A percentile compares a stretch with the other conserved stretches of the same genome.
Evolutionary conservation across 805 yeast genomes (phyloP).

Genomic region (Jamesozyma lodderae): DNA sequence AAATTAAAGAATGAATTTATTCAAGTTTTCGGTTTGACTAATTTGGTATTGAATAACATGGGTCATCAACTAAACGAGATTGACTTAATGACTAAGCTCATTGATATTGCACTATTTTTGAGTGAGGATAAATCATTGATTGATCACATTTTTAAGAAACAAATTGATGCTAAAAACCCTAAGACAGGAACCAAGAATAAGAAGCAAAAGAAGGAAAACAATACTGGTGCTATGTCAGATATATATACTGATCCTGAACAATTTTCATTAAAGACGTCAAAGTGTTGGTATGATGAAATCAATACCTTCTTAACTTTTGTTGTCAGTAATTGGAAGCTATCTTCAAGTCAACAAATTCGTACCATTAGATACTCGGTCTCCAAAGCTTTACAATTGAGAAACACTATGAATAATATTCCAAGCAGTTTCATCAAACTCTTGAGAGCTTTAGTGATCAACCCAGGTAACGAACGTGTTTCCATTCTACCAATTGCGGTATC

Average conservation of each 20-base stretch:
- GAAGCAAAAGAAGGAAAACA: conserved; percentile 36
- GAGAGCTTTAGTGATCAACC: conserved; percentile 53
- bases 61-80: conserved; percentile 40
- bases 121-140: conserved; percentile 29
- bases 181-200: conserved; percentile 18
- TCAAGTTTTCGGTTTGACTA: conserved; percentile 16
- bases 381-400: conserved; percentile 29
- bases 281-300: conserved; percentile 26
- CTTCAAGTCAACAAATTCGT: conserved; percentile 54
- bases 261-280: conserved; percentile 38
- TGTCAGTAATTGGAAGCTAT: conserved; percentile 41
- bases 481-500: conserved; percentile 61
- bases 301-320: conserved; percentile 40
- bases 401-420: conserved; percentile 24
- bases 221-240: conserved; percentile 52
- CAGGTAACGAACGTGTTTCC: conserved; percentile 54
- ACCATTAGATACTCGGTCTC: conserved; percentile 41
- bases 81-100: conserved; percentile 43
- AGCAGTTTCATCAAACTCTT: conserved; percentile 33
- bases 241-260: conserved; percentile 55
- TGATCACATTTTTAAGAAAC: conserved; percentile 16
- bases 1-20: conserved; percentile 18
- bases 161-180: conserved; percentile 10
- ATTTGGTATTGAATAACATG: conserved; percentile 19
- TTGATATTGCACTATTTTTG: conserved; percentile 46